Percentiles rank a stretch among this genome's conserved stretches.
These are phyloP conservation scores for Straminergon stramineum DNA, from an alignment of 225 moss, liverwort and hornwort species.

Conservation along the genomic window DNA sequence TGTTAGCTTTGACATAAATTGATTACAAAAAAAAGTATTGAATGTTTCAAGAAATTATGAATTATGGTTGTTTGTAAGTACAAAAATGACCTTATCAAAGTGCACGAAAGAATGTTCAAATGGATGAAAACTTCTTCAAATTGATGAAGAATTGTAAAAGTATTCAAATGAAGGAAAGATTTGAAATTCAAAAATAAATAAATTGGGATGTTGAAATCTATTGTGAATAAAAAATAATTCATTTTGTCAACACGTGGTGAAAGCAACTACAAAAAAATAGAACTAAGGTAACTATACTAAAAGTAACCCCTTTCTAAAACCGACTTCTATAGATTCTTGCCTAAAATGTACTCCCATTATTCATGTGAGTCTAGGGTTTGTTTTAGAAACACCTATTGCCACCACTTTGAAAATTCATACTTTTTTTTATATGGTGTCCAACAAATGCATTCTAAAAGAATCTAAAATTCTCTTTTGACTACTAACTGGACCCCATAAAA, in stretches of 20 bases:
- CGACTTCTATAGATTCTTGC: not conserved
- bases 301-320: no score
- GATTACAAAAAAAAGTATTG: not conserved
- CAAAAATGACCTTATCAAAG: not conserved
- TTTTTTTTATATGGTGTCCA: no score
- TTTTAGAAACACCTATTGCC: not conserved
- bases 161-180: not conserved
- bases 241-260: not conserved
- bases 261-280: not conserved
- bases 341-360: not conserved
- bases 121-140: not conserved
- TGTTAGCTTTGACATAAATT: not conserved
- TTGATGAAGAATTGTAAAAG: not conserved
- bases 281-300: not conserved
- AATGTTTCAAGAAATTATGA: not conserved
- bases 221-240: not conserved
- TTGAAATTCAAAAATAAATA: not conserved
- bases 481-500: not conserved
- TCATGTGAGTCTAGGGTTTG: fast-evolving
- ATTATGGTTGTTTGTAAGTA: not conserved
- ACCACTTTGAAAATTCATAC: not conserved
- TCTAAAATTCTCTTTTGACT: not conserved
- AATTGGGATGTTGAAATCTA: not conserved
- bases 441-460: not conserved
- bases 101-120: not conserved